These are phyloP conservation scores for Solanum hybrid DNA, from an alignment of 305 asterid genomes.

Conservation along the genomic window DNA sequence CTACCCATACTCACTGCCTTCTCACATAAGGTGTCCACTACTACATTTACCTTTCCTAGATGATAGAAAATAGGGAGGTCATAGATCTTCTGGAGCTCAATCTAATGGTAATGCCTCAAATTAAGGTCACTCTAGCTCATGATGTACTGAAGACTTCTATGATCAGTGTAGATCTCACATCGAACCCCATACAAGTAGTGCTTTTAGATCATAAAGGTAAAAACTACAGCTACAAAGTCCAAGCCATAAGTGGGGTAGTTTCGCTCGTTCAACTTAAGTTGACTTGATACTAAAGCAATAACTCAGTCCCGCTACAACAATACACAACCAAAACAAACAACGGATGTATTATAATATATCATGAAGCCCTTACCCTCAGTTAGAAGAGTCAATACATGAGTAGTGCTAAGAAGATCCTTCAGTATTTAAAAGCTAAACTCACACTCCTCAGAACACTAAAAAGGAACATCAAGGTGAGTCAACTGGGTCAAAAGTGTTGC, in stretches of 20 bases:
- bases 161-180: neutral
- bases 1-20: neutral
- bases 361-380: neutral
- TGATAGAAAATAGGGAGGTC: neutral
- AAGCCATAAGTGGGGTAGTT: neutral
- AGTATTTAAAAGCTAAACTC: neutral
- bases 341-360: too few relatives aligned
- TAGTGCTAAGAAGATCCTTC: neutral
- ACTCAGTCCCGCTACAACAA: neutral
- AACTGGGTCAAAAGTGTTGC: neutral
- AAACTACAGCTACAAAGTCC: neutral
- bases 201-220: neutral
- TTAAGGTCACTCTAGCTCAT: neutral
- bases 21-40: neutral
- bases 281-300: neutral
- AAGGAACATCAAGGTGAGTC: neutral
- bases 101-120: neutral
- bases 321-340: neutral
- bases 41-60: neutral
- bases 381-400: neutral
- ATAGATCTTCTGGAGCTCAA: neutral
- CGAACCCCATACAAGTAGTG: neutral
- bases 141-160: neutral
- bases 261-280: neutral
- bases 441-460: neutral